Evolutionary conservation across 192 early-diverging fungal genomes (phyloP), one percentile per base, ranked within the genome.

Genomic region (Pecoramyces ruminantium): DNA sequence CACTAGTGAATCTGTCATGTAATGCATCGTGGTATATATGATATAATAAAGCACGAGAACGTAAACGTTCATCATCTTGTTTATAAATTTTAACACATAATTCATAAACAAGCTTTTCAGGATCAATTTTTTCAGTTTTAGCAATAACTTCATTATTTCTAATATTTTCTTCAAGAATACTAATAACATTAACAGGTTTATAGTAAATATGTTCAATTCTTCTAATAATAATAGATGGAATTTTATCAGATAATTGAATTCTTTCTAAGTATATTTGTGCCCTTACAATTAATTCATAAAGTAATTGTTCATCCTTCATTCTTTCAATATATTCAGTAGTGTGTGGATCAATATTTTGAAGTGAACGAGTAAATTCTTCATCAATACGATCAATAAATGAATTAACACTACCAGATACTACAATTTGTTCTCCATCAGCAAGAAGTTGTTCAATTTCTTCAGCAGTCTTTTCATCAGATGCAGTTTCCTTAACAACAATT

Each of bases 21-120:
- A 99, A 92, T 12, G 98, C 98, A 84, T 95, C 95, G 87, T 97
- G 94, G 87, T 96, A 98, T 78, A 98, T 94, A 85, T 99, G 98
- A 89, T 94, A 96, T 81, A 99, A 91, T 88, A 98, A 95, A 38
- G 97, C 94, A 80, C 96, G 93, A 18, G 94, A 94, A 83, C 98
- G 94, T 85, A 94, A 88, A 30, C 94, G 87, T 67, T 96, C 92
- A 79, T 91, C 90, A 80, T 86, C 87, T 80, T 97, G 92, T 83
- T 93, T 91, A 88, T 99, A 98, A 80, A 98, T 87, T 83, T 90
- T 91, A 25, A 92, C 89, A 88, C 96, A 97, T 81, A 98, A 92
- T 28, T 87, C 80, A 79, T 94, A 91, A 84, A 97, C 92, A 78
- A 95, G 87, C 4, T 85, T 89, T 29, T 85, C 85, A 38, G 93